Evolutionary conservation across 176 grass and related monocot species (phyloP).

Genomic region (Oryza rufipogon): DNA sequence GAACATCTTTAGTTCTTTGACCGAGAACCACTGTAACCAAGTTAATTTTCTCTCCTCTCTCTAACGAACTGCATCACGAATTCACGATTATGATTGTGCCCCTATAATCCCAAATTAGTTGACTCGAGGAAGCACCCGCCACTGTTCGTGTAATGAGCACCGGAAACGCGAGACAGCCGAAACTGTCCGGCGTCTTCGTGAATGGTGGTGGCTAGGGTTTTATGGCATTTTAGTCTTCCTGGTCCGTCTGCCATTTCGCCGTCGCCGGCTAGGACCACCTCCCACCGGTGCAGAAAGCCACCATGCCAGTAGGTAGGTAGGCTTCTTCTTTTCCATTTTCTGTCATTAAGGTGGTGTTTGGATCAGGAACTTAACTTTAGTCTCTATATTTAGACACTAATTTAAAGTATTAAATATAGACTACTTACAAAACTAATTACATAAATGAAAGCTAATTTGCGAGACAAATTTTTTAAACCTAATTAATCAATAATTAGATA

Average conservation of each 20-base stretch:
- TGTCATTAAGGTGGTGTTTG: not conserved
- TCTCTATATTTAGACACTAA: too few relatives aligned
- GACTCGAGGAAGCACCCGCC: not conserved
- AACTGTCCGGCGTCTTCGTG: not conserved
- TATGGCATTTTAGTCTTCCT: not conserved
- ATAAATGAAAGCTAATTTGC: too few relatives aligned
- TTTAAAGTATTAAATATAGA: too few relatives aligned
- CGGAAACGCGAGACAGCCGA: not conserved
- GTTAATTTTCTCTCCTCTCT: not conserved
- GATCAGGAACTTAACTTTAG: too few relatives aligned
- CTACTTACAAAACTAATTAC: too few relatives aligned
- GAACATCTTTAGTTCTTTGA: not conserved
- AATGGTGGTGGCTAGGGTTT: not conserved
- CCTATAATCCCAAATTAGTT: not conserved
- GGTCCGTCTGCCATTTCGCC: not conserved
- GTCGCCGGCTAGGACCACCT: conserved; percentile 32
- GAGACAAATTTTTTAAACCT: too few relatives aligned
- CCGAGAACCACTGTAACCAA: not conserved
- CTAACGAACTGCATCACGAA: not conserved
- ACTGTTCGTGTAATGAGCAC: not conserved
- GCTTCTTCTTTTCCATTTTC: not conserved
- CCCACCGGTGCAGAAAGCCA: not conserved
- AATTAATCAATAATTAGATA: too few relatives aligned
- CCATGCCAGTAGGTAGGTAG: not conserved
- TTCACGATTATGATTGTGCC: not conserved